Evolutionary conservation across 2,329 filamentous ascomycete genomes (phyloP).

Genomic region (Beauveria rudraprayagi): DNA sequence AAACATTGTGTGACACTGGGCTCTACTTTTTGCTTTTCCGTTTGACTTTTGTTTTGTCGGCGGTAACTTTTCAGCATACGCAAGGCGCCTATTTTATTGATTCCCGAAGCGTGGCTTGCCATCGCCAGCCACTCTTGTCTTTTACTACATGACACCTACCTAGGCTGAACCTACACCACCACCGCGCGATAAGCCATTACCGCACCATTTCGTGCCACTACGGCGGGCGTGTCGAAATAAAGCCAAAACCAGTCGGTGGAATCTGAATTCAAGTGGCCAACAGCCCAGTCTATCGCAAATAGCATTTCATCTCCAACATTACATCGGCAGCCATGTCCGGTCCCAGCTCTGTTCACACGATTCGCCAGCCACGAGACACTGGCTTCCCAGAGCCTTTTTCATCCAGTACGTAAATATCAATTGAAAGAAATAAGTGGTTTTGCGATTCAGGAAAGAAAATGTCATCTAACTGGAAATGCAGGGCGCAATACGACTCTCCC

Average conservation of each 20-base stretch:
- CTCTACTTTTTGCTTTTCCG: neutral
- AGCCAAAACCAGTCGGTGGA: neutral
- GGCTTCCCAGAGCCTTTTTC: slow-evolving; percentile 46
- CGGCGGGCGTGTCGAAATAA: neutral
- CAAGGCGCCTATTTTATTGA: neutral
- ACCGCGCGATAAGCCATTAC: neutral
- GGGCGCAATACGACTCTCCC: slow-evolving; percentile 52
- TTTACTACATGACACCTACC: neutral
- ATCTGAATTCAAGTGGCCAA: neutral
- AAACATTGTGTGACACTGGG: neutral
- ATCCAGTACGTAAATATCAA: slow-evolving; percentile 25
- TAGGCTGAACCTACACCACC: neutral
- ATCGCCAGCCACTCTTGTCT: neutral
- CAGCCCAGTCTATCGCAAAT: too few species aligned
- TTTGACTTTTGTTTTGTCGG: neutral
- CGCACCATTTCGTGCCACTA: neutral
- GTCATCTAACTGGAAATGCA: slow-evolving; percentile 15
- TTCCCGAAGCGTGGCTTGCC: neutral
- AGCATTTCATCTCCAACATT: neutral
- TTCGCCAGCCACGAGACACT: slow-evolving; percentile 31
- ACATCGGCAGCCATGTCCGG: neutral
- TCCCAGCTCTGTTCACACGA: neutral
- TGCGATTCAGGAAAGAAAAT: neutral
- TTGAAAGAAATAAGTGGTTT: neutral
- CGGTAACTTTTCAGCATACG: neutral